phyloP scores from a whole-genome alignment of 2,329 filamentous ascomycete genomes.

The Xylaria hypoxylon region DNA sequence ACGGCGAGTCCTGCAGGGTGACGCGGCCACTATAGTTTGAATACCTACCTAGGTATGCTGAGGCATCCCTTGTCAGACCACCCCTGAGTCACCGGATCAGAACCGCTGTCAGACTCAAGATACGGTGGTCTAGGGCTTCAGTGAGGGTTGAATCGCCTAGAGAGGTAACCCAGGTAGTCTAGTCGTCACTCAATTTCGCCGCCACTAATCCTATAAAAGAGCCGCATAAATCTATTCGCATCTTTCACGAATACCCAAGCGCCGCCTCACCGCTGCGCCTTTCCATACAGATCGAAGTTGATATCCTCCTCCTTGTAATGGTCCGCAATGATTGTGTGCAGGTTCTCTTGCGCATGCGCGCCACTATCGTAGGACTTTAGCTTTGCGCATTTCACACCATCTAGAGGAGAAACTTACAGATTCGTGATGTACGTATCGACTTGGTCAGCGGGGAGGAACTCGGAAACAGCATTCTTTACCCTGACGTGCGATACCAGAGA shows the following conservation, averaged over 20 bases:
- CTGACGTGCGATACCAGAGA: conserved; percentile 81
- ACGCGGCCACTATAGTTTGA: conserved; percentile 32
- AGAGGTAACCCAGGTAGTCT: conserved; percentile 6
- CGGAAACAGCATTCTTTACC: conserved; percentile 81
- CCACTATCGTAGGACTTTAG: conserved; percentile 43
- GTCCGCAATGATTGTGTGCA: conserved; percentile 79
- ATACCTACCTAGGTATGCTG: background rate
- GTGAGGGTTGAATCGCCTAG: conserved; percentile 1
- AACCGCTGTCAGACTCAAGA: background rate
- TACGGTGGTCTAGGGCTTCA: background rate
- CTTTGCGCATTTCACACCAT: background rate
- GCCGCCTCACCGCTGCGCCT: conserved; percentile 34
- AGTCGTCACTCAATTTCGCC: background rate
- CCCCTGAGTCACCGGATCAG: conserved; percentile 12
- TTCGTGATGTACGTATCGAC: conserved; percentile 90
- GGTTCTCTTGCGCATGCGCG: conserved; percentile 67
- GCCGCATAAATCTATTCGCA: conserved; percentile 1
- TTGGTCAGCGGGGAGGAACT: conserved; percentile 81
- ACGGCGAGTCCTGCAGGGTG: conserved; percentile 32
- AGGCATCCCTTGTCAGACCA: background rate
- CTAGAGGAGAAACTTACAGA: conserved; percentile 64
- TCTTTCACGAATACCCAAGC: conserved; percentile 14
- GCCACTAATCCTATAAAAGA: conserved; percentile 15
- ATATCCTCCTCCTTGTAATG: conserved; percentile 81
- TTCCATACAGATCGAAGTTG: conserved; percentile 65